phyloP scores from a whole-genome alignment of 148 eudicot genomes.

The Polygonum maritimum region DNA sequence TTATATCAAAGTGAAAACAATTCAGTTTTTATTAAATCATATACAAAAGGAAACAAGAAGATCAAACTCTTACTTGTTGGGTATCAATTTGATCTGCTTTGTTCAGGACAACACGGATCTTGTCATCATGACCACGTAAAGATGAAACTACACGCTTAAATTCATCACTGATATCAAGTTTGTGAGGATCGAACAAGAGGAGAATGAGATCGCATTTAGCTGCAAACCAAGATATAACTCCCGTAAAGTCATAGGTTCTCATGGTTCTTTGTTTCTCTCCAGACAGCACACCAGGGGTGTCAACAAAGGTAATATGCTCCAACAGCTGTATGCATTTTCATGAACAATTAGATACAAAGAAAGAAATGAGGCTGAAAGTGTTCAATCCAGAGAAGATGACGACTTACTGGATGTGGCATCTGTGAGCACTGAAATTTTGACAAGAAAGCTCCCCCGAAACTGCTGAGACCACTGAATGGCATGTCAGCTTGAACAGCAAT shows the following conservation, averaged over 20 bases:
- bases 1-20: not conserved
- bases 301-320: constrained; percentile 83
- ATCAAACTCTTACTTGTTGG: constrained; percentile 47
- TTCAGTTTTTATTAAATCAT: not conserved
- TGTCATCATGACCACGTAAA: constrained; percentile 81
- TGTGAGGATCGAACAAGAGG: constrained; percentile 84
- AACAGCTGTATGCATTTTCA: constrained; percentile 35
- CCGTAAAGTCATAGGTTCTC: constrained; percentile 90
- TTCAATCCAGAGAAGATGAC: not conserved
- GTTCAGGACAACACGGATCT: constrained; percentile 86
- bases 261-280: constrained; percentile 94
- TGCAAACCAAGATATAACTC: constrained; percentile 94
- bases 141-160: constrained; percentile 87
- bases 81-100: constrained; percentile 97
- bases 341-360: not conserved
- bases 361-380: not conserved
- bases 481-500: constrained; percentile 80
- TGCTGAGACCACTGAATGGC: constrained; percentile 72
- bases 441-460: constrained; percentile 80
- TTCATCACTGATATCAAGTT: constrained; percentile 89
- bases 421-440: constrained; percentile 94
- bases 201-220: constrained; percentile 87
- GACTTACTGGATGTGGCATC: constrained; percentile 83
- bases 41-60: not conserved
- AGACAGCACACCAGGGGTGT: constrained; percentile 93